Evolutionary conservation across 306 rosid genomes (phyloP), one percentile per base, ranked within the genome.

Genomic region (Prunus mume): DNA sequence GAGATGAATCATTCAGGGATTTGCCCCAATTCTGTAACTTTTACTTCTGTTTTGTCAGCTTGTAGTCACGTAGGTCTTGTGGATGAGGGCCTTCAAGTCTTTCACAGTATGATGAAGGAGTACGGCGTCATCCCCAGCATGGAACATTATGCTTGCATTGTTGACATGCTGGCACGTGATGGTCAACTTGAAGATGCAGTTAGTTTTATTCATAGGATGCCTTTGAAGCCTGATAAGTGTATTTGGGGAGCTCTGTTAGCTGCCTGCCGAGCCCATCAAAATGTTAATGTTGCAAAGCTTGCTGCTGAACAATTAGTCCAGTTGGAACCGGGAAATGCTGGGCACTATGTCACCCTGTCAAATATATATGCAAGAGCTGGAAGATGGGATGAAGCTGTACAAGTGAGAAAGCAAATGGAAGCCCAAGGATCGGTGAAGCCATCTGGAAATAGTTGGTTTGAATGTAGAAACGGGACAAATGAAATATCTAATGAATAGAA

Each of bases 201-300:
- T 55, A 69, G 58, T 70, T 85, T 85, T 61, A 85, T 85, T 50
- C 54, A 79, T 25, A 61, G 38, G 34, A 69, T 85, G 87, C 86
- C 86, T 12, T 17, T 76, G 71, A 79, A 69, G 55, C 84, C 86
- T 54, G 74, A 85, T 80, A 81, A 83, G 55, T 74, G 74, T 83
- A 64, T 85, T 47, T 85, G 85, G 91, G 89, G 89, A 34, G 87
- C 91, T 78, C 70, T 88, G 24, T 82, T 85, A 34, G 83, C 89
- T 62, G 81, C 91, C 55, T 81, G 86, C 81, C 87, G 57, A 49
- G 86, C 82, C 49, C 81, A 85, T 81, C 83, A 79, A 47, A 85
- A 85, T 83, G 71, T 81, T 78, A 76, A 74, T 17, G 69, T 81
- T 32, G 89, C 83, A 52, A 77, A 76, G 68, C 73, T 85, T 51